These are phyloP conservation scores for Capsicum rhomboideum DNA, from an alignment of 257 asterid species.

Conservation along the genomic window DNA sequence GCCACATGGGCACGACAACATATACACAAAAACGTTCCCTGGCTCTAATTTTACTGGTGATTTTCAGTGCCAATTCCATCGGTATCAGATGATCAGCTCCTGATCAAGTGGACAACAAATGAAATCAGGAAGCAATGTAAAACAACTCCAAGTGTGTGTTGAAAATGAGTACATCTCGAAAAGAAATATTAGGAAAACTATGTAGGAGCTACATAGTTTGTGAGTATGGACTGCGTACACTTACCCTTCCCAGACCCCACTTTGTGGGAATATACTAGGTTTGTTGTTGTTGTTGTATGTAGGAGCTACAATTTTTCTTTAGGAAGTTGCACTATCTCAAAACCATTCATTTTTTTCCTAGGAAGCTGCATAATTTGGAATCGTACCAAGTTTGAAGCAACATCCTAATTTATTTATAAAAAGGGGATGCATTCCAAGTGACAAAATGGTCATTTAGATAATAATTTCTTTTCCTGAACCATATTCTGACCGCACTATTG, in stretches of 20 bases:
- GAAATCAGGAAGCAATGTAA: neutral
- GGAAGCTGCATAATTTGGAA: neutral
- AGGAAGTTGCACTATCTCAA: neutral
- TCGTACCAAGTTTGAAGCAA: neutral
- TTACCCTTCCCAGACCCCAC: too few relatives aligned
- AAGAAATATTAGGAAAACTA: neutral
- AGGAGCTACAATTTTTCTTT: neutral
- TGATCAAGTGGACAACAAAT: conserved; percentile 9
- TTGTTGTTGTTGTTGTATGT: too few relatives aligned
- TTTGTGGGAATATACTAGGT: too few relatives aligned
- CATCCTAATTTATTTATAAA: neutral
- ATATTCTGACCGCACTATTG: neutral
- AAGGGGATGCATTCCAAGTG: neutral
- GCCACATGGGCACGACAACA: conserved; percentile 88
- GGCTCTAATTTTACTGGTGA: conserved; percentile 71
- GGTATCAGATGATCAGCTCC: conserved; percentile 93
- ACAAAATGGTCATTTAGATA: neutral
- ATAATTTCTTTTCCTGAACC: neutral
- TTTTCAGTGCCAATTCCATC: conserved; percentile 68
- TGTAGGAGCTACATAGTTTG: too few relatives aligned
- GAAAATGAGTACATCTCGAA: neutral
- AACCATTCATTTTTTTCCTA: neutral
- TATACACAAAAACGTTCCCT: conserved; percentile 74
- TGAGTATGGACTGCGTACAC: too few relatives aligned
- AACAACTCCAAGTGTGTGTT: neutral